phyloP scores from a whole-genome alignment of 2,329 filamentous ascomycete species.

The Talaromyces sp. region DNA sequence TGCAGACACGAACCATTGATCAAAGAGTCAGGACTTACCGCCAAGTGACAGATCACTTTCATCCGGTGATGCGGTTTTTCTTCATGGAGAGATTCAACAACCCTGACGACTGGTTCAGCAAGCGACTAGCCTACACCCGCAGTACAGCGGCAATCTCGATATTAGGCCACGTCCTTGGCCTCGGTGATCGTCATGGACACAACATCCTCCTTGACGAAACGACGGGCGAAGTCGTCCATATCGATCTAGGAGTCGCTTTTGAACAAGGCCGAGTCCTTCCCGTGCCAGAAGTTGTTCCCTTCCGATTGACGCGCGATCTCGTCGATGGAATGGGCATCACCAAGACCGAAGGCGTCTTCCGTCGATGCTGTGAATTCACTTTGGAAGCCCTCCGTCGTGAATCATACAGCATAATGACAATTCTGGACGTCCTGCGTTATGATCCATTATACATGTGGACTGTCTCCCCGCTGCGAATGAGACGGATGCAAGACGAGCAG shows the following conservation, averaged over 20 bases:
- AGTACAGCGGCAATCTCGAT: constrained; percentile 95
- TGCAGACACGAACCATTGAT: constrained; percentile 66
- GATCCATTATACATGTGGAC: constrained; percentile 97
- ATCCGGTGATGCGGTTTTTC: constrained; percentile 93
- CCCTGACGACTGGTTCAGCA: constrained; percentile 93
- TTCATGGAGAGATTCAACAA: constrained; percentile 93
- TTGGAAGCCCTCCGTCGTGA: constrained; percentile 93
- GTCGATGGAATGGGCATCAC: constrained; percentile 97
- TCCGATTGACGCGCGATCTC: constrained; percentile 87
- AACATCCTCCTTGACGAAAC: constrained; percentile 91
- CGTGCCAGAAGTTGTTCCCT: constrained; percentile 92
- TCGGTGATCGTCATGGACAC: constrained; percentile 92
- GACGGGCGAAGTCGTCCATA: constrained; percentile 92
- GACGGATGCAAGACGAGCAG: constrained; percentile 60
- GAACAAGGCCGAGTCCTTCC: constrained; percentile 94
- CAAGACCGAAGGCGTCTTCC: constrained; percentile 91
- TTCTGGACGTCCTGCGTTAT: constrained; percentile 95
- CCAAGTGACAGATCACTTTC: constrained; percentile 74
- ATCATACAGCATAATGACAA: constrained; percentile 96
- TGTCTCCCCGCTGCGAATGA: constrained; percentile 66
- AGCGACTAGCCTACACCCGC: constrained; percentile 83
- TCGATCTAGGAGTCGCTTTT: constrained; percentile 94
- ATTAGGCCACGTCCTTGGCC: constrained; percentile 83
- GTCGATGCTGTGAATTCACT: constrained; percentile 97
- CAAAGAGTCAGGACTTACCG: constrained; percentile 71